These are phyloP conservation scores for Microbotryum intermedium DNA, from an alignment of 1,284 basidiomycete species.

Conservation along the genomic window DNA sequence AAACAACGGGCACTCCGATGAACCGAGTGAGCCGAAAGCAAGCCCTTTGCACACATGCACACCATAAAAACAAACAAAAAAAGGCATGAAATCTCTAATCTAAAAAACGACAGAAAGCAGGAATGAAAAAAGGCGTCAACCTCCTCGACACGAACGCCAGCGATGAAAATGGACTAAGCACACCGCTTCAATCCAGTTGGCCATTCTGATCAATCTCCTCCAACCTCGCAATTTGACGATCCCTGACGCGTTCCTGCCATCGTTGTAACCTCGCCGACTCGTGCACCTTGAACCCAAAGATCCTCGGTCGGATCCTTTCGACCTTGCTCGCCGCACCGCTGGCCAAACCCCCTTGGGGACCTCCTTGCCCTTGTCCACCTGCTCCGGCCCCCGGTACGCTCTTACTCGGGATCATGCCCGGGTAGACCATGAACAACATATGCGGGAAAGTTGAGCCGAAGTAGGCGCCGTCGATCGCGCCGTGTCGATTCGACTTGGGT, in stretches of 20 bases:
- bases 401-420: slow-evolving; percentile 78
- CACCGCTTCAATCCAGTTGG: not conserved
- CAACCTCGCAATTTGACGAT: slow-evolving; percentile 49
- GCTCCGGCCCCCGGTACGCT: slow-evolving; percentile 46
- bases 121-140: too few species aligned
- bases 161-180: too few species aligned
- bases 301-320: slow-evolving; percentile 77
- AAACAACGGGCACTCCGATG: too few species aligned
- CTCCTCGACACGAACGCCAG: too few species aligned
- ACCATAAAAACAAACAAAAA: too few species aligned
- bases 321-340: slow-evolving; percentile 64
- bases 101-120: too few species aligned
- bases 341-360: slow-evolving; percentile 48
- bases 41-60: too few species aligned
- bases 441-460: slow-evolving; percentile 93
- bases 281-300: slow-evolving; percentile 89
- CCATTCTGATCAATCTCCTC: not conserved
- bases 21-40: too few species aligned
- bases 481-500: slow-evolving; percentile 87
- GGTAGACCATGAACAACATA: slow-evolving; percentile 89
- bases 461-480: slow-evolving; percentile 90
- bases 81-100: too few species aligned
- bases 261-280: slow-evolving; percentile 84
- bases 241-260: slow-evolving; percentile 84
- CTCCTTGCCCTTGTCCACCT: slow-evolving; percentile 34